These are phyloP conservation scores for Aureobasidium sp. DNA, from an alignment of 2,329 filamentous ascomycete species.

Conservation along the genomic window DNA sequence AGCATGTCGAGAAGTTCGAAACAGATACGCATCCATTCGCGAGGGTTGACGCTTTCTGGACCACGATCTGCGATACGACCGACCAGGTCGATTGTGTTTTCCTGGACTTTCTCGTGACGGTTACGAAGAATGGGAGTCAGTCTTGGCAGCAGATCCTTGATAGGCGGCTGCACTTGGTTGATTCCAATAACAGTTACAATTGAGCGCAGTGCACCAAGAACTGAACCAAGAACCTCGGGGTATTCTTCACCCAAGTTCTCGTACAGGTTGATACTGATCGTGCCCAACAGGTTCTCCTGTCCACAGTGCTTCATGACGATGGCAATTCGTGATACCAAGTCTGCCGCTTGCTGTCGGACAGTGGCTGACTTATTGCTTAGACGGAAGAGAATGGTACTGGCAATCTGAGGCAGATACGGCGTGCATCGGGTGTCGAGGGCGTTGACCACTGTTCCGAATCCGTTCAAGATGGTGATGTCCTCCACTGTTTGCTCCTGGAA, in stretches of 20 bases:
- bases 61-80: constrained; percentile 96
- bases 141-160: constrained; percentile 89
- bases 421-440: constrained; percentile 90
- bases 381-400: constrained; percentile 91
- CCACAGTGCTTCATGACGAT: constrained; percentile 99
- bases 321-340: constrained; percentile 92
- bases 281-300: constrained; percentile 91
- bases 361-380: constrained; percentile 97
- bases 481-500: constrained; percentile 98
- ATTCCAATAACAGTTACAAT: constrained; percentile 98
- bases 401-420: constrained; percentile 92
- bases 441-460: constrained; percentile 96
- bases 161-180: constrained; percentile 95
- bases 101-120: constrained; percentile 97
- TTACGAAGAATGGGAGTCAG: constrained; percentile 97
- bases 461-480: constrained; percentile 92
- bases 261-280: constrained; percentile 89
- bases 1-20: constrained; percentile 99
- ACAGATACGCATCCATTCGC: constrained; percentile 99
- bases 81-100: constrained; percentile 97
- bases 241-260: constrained; percentile 99
- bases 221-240: constrained; percentile 92
- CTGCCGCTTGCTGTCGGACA: constrained; percentile 92
- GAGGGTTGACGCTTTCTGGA: constrained; percentile 89
- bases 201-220: constrained; percentile 85